Conservation (phyloP, 2,329 filamentous ascomycete genomes). For the Colletotrichum sp. region DNA sequence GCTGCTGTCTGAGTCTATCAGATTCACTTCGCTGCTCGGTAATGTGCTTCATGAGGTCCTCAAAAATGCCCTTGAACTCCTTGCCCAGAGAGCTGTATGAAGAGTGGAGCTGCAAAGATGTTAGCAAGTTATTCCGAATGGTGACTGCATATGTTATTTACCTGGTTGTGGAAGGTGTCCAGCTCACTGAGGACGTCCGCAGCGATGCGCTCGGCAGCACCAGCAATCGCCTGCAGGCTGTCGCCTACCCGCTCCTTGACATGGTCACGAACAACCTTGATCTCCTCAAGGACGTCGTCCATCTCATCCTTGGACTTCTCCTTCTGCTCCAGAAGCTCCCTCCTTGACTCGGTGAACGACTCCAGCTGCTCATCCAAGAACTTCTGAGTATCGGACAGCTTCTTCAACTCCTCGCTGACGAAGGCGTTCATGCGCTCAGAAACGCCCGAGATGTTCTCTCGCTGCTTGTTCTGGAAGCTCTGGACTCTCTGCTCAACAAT, state of each 20-base stretch:
- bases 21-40: slow-evolving; percentile 79
- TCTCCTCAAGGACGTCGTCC: slow-evolving; percentile 90
- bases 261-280: slow-evolving; percentile 85
- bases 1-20: slow-evolving; percentile 72
- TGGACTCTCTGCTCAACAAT: slow-evolving; percentile 79
- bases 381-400: slow-evolving; percentile 71
- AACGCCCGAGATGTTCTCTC: slow-evolving; percentile 70
- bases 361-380: slow-evolving; percentile 74
- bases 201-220: slow-evolving; percentile 86
- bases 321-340: slow-evolving; percentile 71
- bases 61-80: slow-evolving; percentile 87
- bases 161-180: slow-evolving; percentile 75
- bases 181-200: slow-evolving; percentile 89
- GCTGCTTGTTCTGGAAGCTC: slow-evolving; percentile 75
- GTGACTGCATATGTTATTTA: slow-evolving; percentile 48
- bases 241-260: slow-evolving; percentile 87
- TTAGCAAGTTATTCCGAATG: rapidly evolving
- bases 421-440: slow-evolving; percentile 78
- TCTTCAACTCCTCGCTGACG: slow-evolving; percentile 75
- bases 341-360: slow-evolving; percentile 71
- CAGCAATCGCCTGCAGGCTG: slow-evolving; percentile 82
- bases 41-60: slow-evolving; percentile 78
- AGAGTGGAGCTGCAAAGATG: slow-evolving; percentile 67
- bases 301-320: slow-evolving; percentile 79
- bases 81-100: slow-evolving; percentile 85